Evolutionary conservation across 345 rosid genomes (phyloP).

Genomic region (Camelina hispida): DNA sequence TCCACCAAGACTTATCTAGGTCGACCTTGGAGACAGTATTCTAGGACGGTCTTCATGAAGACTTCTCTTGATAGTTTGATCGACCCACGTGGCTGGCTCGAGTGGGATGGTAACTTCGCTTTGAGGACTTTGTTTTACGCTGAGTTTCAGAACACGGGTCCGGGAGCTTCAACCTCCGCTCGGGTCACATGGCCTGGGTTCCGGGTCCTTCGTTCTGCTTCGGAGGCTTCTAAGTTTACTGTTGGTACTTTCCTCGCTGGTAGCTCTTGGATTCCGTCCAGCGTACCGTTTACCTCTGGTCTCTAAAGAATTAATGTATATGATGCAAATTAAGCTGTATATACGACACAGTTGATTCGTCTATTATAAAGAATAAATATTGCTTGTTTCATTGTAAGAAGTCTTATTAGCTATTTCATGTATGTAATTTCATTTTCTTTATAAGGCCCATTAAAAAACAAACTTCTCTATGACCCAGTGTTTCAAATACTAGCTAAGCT

Average conservation of each 20-base stretch:
- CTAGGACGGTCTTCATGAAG: constrained; percentile 54
- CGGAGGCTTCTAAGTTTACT: constrained; percentile 57
- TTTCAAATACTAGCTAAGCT: no score
- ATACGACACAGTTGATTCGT: constrained; percentile 31
- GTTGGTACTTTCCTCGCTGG: constrained; percentile 60
- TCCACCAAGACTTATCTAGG: constrained; percentile 64
- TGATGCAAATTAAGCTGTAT: constrained; percentile 28
- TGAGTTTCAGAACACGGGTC: constrained; percentile 65
- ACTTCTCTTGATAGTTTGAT: constrained; percentile 60
- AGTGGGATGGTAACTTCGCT: constrained; percentile 61
- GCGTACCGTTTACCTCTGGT: constrained; percentile 60
- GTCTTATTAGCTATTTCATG: neutral
- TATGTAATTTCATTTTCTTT: constrained; percentile 6
- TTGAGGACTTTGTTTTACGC: constrained; percentile 52
- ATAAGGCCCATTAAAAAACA: no score
- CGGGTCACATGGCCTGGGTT: constrained; percentile 64
- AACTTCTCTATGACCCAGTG: neutral
- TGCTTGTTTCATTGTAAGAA: neutral
- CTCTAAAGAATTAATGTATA: constrained; percentile 33
- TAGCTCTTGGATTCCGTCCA: constrained; percentile 55
- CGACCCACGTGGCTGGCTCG: constrained; percentile 61
- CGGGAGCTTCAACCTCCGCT: constrained; percentile 51
- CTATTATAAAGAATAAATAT: constrained; percentile 19
- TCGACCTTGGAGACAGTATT: constrained; percentile 65
- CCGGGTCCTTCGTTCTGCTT: constrained; percentile 47